Base-by-base conservation (phyloP, 2,329 filamentous ascomycete genomes). In the Diaporthe ilicicola region DNA sequence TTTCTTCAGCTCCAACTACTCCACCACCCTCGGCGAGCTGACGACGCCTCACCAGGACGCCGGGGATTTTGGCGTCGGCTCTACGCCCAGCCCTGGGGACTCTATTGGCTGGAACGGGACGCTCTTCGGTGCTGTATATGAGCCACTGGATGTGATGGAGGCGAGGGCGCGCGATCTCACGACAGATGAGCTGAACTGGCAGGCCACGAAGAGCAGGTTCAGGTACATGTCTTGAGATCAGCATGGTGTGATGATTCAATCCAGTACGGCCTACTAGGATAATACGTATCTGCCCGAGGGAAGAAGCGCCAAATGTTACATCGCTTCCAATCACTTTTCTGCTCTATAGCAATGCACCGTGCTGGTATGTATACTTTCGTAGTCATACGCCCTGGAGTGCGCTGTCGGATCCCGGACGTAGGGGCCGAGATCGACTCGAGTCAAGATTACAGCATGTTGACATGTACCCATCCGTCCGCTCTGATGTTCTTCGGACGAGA, bases 1-100 rank as follows among this genome's bases (percentile, higher is more conserved):
- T 19, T 72, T 64, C 55, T 72, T 72, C 55, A 55, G 17, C 48
- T 72, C 71, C 39, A 72, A 72, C 55, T 72, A 72, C 71, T 72
- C 71, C 13, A 48, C 67, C 24, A n/a, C 48, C 2, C 50, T 72
- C 39, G 42, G 44, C 48, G 68, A 68, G 56, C 13, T 72, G 24
- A 72, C 71, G 1, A 72, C 71, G 39, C 71, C 71, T 22, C 68
- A 71, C 56, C 64, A 67, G 55, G 71, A 72, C 48, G 46, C 37
- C 12, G 71, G 59, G n/a, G 64, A 72, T 37, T 72, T 65, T 17
- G 71, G 71, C 1, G 55, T 19, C 1, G 68, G 62, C 13, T 53
- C 68, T 27, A 46, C 42, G 5, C 54, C 62, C 9, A 17, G 8
- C 32, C 19, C 54, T 7, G 34, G 54, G 2, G 71, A 72, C n/a